phyloP scores from a whole-genome alignment of 106 monocot genomes.

The Dendrobium officinale region DNA sequence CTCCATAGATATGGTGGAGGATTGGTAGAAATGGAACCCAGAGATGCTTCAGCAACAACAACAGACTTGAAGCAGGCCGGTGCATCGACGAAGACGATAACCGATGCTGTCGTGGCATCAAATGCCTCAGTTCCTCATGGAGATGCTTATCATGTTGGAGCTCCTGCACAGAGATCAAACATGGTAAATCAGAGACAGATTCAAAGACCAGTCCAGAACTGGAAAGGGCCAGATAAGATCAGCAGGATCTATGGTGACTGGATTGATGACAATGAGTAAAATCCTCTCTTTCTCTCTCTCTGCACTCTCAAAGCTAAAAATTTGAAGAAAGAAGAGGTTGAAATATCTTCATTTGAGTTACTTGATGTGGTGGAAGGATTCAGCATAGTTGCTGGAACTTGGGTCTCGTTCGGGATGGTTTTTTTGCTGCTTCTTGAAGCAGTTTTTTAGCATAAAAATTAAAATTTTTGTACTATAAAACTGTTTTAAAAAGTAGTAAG shows the following conservation, averaged over 20 bases:
- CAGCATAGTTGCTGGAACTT: too few relatives aligned
- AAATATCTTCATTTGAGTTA: too few relatives aligned
- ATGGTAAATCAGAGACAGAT: constrained; percentile 42
- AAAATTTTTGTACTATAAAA: too few relatives aligned
- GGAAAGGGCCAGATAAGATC: constrained; percentile 92
- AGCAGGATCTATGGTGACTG: constrained; percentile 94
- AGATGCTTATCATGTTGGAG: constrained; percentile 73
- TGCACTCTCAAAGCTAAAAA: too few relatives aligned
- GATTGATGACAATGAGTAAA: constrained; percentile 83
- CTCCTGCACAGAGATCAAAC: constrained; percentile 53
- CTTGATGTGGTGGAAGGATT: too few relatives aligned
- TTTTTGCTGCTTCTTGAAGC: too few relatives aligned
- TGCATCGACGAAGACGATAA: constrained; percentile 27
- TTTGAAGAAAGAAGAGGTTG: too few relatives aligned
- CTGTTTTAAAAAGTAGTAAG: too few relatives aligned
- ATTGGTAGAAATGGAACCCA: constrained; percentile 41
- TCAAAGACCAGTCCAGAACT: constrained; percentile 63
- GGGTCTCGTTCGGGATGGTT: too few relatives aligned
- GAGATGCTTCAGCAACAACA: constrained; percentile 32
- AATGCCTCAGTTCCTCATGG: constrained; percentile 29
- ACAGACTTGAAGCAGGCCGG: constrained; percentile 52
- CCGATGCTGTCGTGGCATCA: constrained; percentile 35
- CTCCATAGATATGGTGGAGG: constrained; percentile 93
- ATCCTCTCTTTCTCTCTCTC: too few relatives aligned
- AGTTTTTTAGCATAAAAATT: too few relatives aligned